A percentile compares a stretch with the other conserved stretches of the same genome.
phyloP scores from a whole-genome alignment of 768 basidiomycete species.

The Suillus tomentosus region DNA sequence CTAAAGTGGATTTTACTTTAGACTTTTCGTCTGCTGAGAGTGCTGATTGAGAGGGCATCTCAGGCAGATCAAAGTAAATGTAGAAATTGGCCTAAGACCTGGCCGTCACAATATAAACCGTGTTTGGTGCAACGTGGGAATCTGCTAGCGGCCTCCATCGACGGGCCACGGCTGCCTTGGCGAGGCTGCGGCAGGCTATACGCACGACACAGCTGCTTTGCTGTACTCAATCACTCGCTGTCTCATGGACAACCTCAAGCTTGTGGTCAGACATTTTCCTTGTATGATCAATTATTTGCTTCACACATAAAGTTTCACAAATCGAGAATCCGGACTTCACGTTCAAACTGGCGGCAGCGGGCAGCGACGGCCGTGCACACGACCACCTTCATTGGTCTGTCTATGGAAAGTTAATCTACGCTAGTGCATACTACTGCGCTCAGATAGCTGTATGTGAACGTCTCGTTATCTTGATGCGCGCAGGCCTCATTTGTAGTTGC shows the following conservation, averaged over 20 bases:
- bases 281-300: background rate
- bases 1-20: conserved; percentile 67
- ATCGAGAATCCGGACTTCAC: background rate
- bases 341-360: background rate
- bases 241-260: background rate
- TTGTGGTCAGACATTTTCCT: background rate
- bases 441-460: background rate
- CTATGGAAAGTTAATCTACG: background rate
- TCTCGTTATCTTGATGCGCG: background rate
- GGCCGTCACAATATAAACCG: background rate
- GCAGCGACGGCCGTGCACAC: background rate
- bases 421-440: background rate
- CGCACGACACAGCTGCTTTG: background rate
- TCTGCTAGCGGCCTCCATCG: no score
- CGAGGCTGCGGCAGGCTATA: no score
- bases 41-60: conserved; percentile 75
- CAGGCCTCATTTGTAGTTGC: background rate
- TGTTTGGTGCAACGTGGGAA: conserved; percentile 9
- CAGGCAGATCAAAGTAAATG: conserved; percentile 1
- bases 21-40: conserved; percentile 76
- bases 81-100: conserved; percentile 8
- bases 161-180: no score
- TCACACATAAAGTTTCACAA: background rate
- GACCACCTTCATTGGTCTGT: background rate
- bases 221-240: background rate